These are phyloP conservation scores for Metschnikowia bowlesiae DNA, from an alignment of 805 yeast species.

Conservation along the genomic window DNA sequence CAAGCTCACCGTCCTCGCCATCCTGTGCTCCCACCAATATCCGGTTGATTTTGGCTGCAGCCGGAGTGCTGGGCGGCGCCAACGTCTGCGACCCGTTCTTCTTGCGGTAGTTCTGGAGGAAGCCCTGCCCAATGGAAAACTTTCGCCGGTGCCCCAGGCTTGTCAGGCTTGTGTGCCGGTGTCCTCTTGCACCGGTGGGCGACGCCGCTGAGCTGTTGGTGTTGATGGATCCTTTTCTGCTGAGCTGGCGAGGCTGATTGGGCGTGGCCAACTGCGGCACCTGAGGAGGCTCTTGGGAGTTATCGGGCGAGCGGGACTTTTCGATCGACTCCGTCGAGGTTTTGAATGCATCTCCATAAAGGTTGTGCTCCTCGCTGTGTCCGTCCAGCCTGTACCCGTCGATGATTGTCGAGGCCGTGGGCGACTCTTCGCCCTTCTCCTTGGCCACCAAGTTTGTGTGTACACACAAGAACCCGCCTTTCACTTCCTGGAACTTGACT, in stretches of 20 bases:
- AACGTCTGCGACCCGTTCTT: conserved; percentile 39
- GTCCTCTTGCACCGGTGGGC: conserved; percentile 21
- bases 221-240: conserved; percentile 38
- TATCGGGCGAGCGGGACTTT: conserved; percentile 26
- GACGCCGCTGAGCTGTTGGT: conserved; percentile 19
- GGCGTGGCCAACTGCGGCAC: conserved; percentile 15
- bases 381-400: conserved; percentile 19
- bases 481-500: conserved; percentile 81
- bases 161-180: conserved; percentile 37
- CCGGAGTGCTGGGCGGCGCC: conserved; percentile 55
- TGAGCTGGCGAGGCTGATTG: conserved; percentile 21
- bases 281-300: neutral
- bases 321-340: conserved; percentile 29
- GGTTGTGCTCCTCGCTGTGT: conserved; percentile 27
- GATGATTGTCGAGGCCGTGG: conserved; percentile 15
- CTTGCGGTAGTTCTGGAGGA: conserved; percentile 46
- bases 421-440: conserved; percentile 13
- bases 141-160: conserved; percentile 50
- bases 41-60: conserved; percentile 38
- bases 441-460: conserved; percentile 40
- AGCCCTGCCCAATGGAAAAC: conserved; percentile 58
- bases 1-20: conserved; percentile 26
- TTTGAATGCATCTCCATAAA: conserved; percentile 39
- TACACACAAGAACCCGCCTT: conserved; percentile 88
- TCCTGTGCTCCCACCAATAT: conserved; percentile 27